Conservation (phyloP, 2,329 filamentous ascomycete species). For the Trichoderma aggressivum region DNA sequence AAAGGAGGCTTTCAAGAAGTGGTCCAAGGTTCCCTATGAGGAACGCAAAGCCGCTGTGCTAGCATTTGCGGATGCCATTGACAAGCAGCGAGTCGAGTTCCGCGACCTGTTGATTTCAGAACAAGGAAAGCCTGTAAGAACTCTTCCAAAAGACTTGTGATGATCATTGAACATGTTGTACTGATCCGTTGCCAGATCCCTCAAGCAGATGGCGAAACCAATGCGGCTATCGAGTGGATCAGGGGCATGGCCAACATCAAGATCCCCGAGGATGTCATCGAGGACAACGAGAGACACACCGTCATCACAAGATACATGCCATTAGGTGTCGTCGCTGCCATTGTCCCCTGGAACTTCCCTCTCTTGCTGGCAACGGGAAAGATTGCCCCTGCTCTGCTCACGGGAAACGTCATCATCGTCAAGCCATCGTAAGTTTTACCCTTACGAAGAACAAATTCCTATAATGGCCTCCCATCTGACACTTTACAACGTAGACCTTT, state of each 20-base stretch:
- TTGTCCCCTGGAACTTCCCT: slow-evolving; percentile 51
- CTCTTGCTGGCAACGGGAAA: slow-evolving; percentile 48
- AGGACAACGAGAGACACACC: slow-evolving; percentile 31
- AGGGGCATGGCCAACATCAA: slow-evolving; percentile 29
- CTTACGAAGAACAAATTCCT: background rate
- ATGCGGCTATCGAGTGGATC: slow-evolving; percentile 25
- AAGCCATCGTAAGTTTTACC: slow-evolving; percentile 44
- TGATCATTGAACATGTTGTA: background rate
- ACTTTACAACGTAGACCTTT: slow-evolving; percentile 35
- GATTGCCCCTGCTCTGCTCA: slow-evolving; percentile 53
- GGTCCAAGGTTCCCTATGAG: slow-evolving; percentile 27
- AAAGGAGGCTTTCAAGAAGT: slow-evolving; percentile 28
- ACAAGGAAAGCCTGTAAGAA: slow-evolving; percentile 26
- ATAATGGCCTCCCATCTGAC: background rate
- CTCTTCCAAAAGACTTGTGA: background rate
- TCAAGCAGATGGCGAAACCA: slow-evolving; percentile 22
- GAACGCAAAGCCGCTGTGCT: slow-evolving; percentile 26
- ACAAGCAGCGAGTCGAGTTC: slow-evolving; percentile 24
- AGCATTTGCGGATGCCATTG: slow-evolving; percentile 29
- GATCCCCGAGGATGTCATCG: slow-evolving; percentile 36
- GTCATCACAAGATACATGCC: slow-evolving; percentile 25
- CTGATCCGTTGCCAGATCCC: background rate
- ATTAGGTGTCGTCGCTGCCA: slow-evolving; percentile 42
- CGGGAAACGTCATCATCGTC: slow-evolving; percentile 54
- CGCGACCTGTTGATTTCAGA: slow-evolving; percentile 25